Evolutionary conservation across 2,329 filamentous ascomycete species (phyloP).

Genomic region (Sporothrix globosa): DNA sequence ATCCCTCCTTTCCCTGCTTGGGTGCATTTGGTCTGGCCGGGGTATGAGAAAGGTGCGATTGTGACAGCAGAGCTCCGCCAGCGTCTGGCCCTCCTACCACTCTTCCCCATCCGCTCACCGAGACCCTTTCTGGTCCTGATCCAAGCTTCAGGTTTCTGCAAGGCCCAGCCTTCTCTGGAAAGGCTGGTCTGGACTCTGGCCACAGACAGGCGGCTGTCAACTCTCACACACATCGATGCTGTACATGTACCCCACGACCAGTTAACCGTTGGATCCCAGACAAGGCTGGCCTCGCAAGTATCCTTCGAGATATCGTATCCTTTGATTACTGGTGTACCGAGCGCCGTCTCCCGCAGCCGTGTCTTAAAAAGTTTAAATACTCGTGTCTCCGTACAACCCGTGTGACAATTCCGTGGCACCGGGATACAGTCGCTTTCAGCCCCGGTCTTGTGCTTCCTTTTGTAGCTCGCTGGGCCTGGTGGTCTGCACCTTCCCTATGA

Average conservation of each 20-base stretch:
- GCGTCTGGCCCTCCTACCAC: background rate
- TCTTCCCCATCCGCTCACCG: conserved; percentile 28
- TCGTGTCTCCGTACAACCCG: conserved; percentile 14
- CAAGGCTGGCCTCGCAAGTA: conserved; percentile 13
- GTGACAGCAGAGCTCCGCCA: conserved; percentile 7
- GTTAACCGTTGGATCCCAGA: background rate
- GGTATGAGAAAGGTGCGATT: background rate
- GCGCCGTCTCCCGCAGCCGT: conserved; percentile 3
- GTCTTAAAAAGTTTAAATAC: conserved; percentile 26
- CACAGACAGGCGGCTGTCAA: conserved; percentile 1
- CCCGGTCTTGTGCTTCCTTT: background rate
- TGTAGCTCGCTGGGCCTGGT: background rate
- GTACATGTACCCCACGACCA: conserved; percentile 13
- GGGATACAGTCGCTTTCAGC: conserved; percentile 1
- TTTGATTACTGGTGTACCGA: conserved; percentile 2
- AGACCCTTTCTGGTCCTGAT: background rate
- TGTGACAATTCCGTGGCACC: conserved; percentile 16
- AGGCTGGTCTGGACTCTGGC: conserved; percentile 17
- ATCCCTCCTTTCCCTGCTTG: background rate
- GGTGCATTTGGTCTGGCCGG: background rate
- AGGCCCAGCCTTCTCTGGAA: conserved; percentile 10
- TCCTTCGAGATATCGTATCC: background rate
- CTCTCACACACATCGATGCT: background rate
- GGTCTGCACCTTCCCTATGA: background rate
- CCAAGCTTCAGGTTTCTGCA: conserved; percentile 23